A percentile compares a stretch with the other conserved stretches of the same genome.
Conservation (phyloP, 2,329 filamentous ascomycete species). For the Bisporella sp. region DNA sequence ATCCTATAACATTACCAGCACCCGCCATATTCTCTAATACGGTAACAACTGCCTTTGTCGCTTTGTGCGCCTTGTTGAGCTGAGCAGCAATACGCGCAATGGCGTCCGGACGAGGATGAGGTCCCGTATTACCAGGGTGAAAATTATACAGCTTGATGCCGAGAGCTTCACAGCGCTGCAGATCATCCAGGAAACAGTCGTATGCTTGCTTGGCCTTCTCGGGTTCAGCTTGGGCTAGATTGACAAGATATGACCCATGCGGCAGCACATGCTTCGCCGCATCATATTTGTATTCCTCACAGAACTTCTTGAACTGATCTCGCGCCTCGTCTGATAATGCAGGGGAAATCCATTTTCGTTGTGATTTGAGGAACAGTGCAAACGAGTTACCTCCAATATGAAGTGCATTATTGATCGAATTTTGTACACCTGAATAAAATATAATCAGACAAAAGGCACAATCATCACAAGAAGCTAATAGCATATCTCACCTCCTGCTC, state of each 20-base stretch:
- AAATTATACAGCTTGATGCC: slow-evolving; percentile 96
- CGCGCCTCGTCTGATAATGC: slow-evolving; percentile 62
- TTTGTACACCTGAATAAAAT: slow-evolving; percentile 65
- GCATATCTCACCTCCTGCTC: slow-evolving; percentile 63
- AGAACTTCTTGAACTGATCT: slow-evolving; percentile 62
- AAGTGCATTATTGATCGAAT: slow-evolving; percentile 69
- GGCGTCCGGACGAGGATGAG: slow-evolving; percentile 58
- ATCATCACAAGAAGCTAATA: background rate
- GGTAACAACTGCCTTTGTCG: slow-evolving; percentile 69
- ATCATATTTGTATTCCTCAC: slow-evolving; percentile 65
- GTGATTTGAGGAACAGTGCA: slow-evolving; percentile 91
- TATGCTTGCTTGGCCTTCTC: slow-evolving; percentile 83
- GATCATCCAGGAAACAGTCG: slow-evolving; percentile 77
- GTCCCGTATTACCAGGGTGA: slow-evolving; percentile 80
- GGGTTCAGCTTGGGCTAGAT: slow-evolving; percentile 78
- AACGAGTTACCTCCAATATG: slow-evolving; percentile 89
- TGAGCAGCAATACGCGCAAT: slow-evolving; percentile 73
- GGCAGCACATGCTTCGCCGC: slow-evolving; percentile 70
- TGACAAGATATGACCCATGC: slow-evolving; percentile 94
- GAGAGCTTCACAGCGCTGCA: slow-evolving; percentile 75
- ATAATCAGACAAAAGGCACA: slow-evolving; percentile 1
- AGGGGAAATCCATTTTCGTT: slow-evolving; percentile 89
- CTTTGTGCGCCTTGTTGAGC: slow-evolving; percentile 74
- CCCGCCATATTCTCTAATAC: slow-evolving; percentile 96
- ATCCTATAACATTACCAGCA: slow-evolving; percentile 79